Percentiles rank a stretch among this genome's conserved stretches.
Conservation (phyloP, 2,329 filamentous ascomycete species). For the Fusarium sambucinum region DNA sequence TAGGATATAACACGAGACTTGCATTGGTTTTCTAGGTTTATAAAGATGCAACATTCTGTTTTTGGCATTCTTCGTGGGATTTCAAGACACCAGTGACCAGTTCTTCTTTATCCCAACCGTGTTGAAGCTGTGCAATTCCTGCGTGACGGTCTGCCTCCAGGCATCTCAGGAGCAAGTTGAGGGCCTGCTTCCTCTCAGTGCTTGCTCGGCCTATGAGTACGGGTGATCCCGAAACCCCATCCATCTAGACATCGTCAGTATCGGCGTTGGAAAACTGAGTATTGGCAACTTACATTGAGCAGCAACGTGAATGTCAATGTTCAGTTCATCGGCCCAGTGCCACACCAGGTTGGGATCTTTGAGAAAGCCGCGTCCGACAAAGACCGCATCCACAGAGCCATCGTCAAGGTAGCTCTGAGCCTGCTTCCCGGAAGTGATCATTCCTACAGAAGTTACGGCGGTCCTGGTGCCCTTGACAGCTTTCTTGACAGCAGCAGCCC, state of each 20-base stretch:
- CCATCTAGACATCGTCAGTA: conserved; percentile 37
- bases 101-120: background rate
- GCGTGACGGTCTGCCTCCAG: background rate
- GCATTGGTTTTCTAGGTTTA: background rate
- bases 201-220: conserved; percentile 41
- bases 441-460: conserved; percentile 59
- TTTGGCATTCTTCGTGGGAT: background rate
- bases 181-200: conserved; percentile 15
- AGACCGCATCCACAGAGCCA: conserved; percentile 59
- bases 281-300: conserved; percentile 47
- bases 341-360: conserved; percentile 67
- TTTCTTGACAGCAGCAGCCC: conserved; percentile 74
- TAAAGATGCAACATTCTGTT: background rate
- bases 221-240: conserved; percentile 46
- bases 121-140: background rate
- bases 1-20: conserved; percentile 1
- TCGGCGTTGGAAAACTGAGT: background rate
- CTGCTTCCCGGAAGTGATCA: conserved; percentile 57
- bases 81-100: background rate
- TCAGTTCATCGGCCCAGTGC: conserved; percentile 65
- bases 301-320: conserved; percentile 59
- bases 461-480: conserved; percentile 69
- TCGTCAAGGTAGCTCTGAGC: conserved; percentile 61
- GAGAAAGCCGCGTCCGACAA: conserved; percentile 65
- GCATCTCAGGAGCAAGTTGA: too few species aligned